Conservation (phyloP, 2,329 filamentous ascomycete genomes). For the Ophiostoma sp. region DNA sequence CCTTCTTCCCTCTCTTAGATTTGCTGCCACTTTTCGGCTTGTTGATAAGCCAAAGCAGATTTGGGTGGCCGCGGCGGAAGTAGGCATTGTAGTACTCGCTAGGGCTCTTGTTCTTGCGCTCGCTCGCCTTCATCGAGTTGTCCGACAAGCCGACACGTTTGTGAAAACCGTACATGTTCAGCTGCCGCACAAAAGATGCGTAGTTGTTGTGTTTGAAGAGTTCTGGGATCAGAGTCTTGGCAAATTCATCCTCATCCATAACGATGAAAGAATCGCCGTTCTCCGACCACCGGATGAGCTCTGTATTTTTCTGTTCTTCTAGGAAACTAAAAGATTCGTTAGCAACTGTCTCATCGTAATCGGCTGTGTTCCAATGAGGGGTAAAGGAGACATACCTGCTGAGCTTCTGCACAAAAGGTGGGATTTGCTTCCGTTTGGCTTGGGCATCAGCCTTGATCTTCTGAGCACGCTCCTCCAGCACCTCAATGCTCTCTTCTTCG, state of each 20-base stretch:
- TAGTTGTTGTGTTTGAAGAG: conserved; percentile 99
- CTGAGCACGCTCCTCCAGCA: conserved; percentile 72
- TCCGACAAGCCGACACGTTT: conserved; percentile 91
- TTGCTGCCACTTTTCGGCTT: conserved; percentile 73
- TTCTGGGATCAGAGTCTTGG: conserved; percentile 91
- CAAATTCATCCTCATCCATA: conserved; percentile 95
- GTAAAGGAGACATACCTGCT: conserved; percentile 61
- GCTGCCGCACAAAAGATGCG: conserved; percentile 87
- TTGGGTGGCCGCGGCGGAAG: conserved; percentile 87
- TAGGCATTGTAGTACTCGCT: conserved; percentile 98
- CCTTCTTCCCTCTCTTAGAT: conserved; percentile 55
- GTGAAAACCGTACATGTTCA: conserved; percentile 98
- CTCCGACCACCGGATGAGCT: conserved; percentile 94
- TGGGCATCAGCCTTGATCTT: conserved; percentile 82
- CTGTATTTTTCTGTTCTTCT: conserved; percentile 86
- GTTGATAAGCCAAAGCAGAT: conserved; percentile 91
- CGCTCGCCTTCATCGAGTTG: conserved; percentile 95
- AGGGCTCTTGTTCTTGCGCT: conserved; percentile 94
- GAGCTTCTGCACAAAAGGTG: conserved; percentile 94
- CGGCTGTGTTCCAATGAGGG: neutral
- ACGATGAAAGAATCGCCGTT: conserved; percentile 96
- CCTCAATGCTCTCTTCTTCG: conserved; percentile 67
- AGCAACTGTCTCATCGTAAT: conserved; percentile 25
- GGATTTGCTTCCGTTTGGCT: conserved; percentile 88
- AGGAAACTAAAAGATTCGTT: conserved; percentile 61